phyloP scores from a whole-genome alignment of 2,329 filamentous ascomycete genomes.

The Cryoendolithus antarcticus region DNA sequence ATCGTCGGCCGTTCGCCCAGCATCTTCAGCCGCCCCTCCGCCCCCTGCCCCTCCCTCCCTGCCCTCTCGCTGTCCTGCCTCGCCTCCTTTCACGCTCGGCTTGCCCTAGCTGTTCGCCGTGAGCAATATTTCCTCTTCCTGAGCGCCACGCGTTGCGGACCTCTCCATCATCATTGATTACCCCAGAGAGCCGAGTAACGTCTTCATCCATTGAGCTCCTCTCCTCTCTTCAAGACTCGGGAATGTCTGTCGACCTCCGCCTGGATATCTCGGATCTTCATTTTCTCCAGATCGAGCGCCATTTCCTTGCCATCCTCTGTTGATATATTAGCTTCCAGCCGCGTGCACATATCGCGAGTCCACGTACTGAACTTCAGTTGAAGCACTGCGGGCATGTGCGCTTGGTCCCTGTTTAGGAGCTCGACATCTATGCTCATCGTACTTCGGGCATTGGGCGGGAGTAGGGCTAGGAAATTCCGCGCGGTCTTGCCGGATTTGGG shows the following conservation, averaged over 20 bases:
- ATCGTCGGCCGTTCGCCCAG: too few relatives aligned
- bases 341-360: slow-evolving; percentile 33
- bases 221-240: slow-evolving; percentile 65
- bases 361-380: slow-evolving; percentile 72
- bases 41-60: too few relatives aligned
- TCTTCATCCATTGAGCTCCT: slow-evolving; percentile 50
- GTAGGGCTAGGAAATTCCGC: slow-evolving; percentile 72
- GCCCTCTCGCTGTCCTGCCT: too few relatives aligned
- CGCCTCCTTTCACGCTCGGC: too few relatives aligned
- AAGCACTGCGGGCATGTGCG: slow-evolving; percentile 56
- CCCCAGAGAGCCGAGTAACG: too few relatives aligned
- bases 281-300: slow-evolving; percentile 64
- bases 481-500: slow-evolving; percentile 61
- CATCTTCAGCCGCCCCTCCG: too few relatives aligned
- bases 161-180: too few relatives aligned
- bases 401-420: slow-evolving; percentile 54
- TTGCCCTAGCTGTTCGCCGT: too few relatives aligned
- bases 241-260: slow-evolving; percentile 88
- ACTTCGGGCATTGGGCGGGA: slow-evolving; percentile 66
- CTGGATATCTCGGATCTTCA: slow-evolving; percentile 74
- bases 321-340: neutral
- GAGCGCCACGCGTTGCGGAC: too few relatives aligned
- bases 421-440: slow-evolving; percentile 67
- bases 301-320: slow-evolving; percentile 88
- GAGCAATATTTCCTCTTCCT: too few relatives aligned